Base-by-base conservation (phyloP, 768 basidiomycete genomes). In the Mycena filopes region DNA sequence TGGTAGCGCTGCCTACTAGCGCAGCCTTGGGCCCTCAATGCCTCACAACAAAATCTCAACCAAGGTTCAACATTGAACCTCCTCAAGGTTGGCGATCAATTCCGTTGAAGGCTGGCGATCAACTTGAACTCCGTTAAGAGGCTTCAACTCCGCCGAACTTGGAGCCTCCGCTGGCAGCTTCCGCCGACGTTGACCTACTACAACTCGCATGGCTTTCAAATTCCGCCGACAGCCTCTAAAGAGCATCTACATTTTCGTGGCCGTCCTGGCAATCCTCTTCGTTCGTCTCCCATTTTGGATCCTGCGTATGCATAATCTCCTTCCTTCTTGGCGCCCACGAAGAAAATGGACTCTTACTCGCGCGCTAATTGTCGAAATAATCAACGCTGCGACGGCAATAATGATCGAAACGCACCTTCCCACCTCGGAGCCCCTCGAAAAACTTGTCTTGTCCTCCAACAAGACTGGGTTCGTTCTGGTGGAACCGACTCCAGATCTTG, bases 281-380 rank as follows among this genome's bases (percentile, higher is more conserved):
- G 9, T 73, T n/a, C 67, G 69, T 7, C 55, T 73, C 20, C 73
- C 73, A 1, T 60, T 57, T n/a, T 73, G 73, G 71, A 29, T 55
- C 3, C 36, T 66, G 38, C 53, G 59, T 13, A 71, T 66, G 38
- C 53, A 55, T 13, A 71, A 70, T 40, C 25, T 63, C 7, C 25
- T 67, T 13, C 73, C 72, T 13, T 43, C 70, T 31, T 69, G 70
- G 58, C 60, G 71, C 6, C 66, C 71, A 42, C 28, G 63, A 33
- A 26, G 21, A 25, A 36, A 46, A 33, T 64, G 63, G 72, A 60
- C 58, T 2, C 40, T 70, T 16, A 50, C 45, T 6, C 69, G 71
- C 15, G 38, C 61, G 40, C 45, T 73, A 1, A 29, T 70, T 20
- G 66, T 73, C 21, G 66, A 66, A 41, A 26, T 65, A 12, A 55